Evolutionary conservation across 2,329 filamentous ascomycete genomes (phyloP).

Genomic region (Dendrostoma leiphaemia): DNA sequence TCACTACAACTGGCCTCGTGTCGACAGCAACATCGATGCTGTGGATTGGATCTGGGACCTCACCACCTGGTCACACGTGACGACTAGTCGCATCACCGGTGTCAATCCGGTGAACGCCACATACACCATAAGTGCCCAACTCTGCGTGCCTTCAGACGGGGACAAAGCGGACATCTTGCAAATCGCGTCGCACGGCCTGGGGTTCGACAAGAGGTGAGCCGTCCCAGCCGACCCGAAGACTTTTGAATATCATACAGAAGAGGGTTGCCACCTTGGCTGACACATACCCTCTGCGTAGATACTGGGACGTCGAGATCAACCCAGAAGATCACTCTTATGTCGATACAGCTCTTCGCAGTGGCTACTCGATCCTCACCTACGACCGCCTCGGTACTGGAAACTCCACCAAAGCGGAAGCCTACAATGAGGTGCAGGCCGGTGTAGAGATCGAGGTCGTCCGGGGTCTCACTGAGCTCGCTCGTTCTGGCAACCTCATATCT

Average conservation of each 20-base stretch:
- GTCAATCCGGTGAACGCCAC: conserved; percentile 14
- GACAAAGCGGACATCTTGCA: conserved; percentile 29
- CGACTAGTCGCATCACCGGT: conserved; percentile 12
- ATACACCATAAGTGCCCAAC: conserved; percentile 23
- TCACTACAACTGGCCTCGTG: conserved; percentile 17
- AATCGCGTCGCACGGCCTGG: conserved; percentile 41
- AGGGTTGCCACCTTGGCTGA: too few relatives aligned
- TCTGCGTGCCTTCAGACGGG: conserved; percentile 22
- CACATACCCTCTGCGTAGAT: conserved; percentile 22
- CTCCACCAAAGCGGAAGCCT: conserved; percentile 35
- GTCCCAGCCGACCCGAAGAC: too few relatives aligned
- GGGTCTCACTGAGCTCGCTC: conserved; percentile 33
- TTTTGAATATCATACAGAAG: too few relatives aligned
- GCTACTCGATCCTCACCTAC: conserved; percentile 38
- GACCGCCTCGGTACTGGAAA: conserved; percentile 36
- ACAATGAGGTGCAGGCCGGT: conserved; percentile 35
- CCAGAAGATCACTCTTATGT: conserved; percentile 35
- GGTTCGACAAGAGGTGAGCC: conserved; percentile 47
- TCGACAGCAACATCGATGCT: conserved; percentile 27
- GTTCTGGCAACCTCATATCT: conserved; percentile 30
- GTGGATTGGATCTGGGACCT: conserved; percentile 24
- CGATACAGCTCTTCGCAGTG: conserved; percentile 30
- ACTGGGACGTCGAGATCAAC: conserved; percentile 30
- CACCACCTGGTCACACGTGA: conserved; percentile 19
- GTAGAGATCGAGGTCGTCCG: conserved; percentile 36